These are phyloP conservation scores for Apostasia ramifera DNA, from an alignment of 106 monocot species.

Conservation along the genomic window DNA sequence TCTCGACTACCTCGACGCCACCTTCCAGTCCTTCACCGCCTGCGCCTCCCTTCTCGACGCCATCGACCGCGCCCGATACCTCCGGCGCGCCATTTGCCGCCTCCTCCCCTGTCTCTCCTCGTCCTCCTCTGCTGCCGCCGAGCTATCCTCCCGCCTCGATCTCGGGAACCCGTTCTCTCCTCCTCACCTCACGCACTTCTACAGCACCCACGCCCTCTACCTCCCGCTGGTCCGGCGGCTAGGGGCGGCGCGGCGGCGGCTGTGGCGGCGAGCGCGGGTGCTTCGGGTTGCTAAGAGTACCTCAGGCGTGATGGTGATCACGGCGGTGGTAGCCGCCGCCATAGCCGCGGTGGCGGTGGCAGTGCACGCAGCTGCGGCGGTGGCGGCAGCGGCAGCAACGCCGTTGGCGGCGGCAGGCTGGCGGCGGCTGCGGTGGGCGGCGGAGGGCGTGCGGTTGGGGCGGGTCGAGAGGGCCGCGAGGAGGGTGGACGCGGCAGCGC, in stretches of 20 bases:
- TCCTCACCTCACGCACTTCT: constrained; percentile 29
- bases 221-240: constrained; percentile 26
- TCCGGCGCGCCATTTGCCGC: constrained; percentile 20
- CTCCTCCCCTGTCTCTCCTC: constrained; percentile 20
- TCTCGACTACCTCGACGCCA: constrained; percentile 53
- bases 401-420: neutral
- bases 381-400: neutral
- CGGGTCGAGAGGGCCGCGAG: constrained; percentile 14
- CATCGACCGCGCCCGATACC: constrained; percentile 31
- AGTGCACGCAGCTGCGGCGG: constrained; percentile 3
- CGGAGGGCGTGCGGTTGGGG: neutral
- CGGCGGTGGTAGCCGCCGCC: constrained; percentile 13
- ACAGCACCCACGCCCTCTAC: constrained; percentile 22
- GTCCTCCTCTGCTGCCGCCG: neutral
- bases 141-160: constrained; percentile 25
- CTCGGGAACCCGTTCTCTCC: constrained; percentile 53
- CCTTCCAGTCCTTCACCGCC: constrained; percentile 34
- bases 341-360: constrained; percentile 20
- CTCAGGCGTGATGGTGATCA: constrained; percentile 9
- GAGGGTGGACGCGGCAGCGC: constrained; percentile 65
- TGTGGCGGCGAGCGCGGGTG: constrained; percentile 15
- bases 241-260: constrained; percentile 6
- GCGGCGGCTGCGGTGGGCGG: neutral
- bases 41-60: constrained; percentile 42
- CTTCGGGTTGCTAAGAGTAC: constrained; percentile 12